Base-by-base conservation (phyloP, 2,329 filamentous ascomycete genomes). In the Colletotrichum gloeosporioides region DNA sequence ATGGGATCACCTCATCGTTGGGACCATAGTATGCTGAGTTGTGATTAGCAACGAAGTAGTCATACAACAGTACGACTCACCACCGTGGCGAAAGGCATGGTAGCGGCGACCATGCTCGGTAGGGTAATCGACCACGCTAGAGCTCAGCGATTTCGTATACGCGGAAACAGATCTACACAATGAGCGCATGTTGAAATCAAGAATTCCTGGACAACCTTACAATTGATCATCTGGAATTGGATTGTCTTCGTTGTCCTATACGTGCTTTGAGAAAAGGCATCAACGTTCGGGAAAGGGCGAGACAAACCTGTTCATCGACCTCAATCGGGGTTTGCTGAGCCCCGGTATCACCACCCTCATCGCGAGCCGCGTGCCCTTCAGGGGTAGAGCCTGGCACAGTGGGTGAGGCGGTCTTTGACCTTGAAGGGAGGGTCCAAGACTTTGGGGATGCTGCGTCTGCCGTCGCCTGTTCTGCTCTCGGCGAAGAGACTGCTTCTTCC, bases 1-100 rank as follows among this genome's bases (percentile, higher is more conserved):
- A 10, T 22, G 7, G 12, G 53, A 8, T 27, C 6, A 69, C 67
- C 49, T 86, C 83, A 34, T 86, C 85, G 29, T 86, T 86, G 10
- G 84, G 84, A 13, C 84, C 83, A n/a, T 78, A 81, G 68, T 85
- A 78, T 7, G 31, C 66, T 69, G 12, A 4, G 2, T 64, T 84
- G 77, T 1, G 13, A 6, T 69, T 29, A 49, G 13, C 12, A 39
- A 39, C 5, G 4, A 13, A 34, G 10, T 29, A 29, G 6, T 29
- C 27, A 29, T 29, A 29, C 27, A 29, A 4, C 5, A 29, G 27
- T 29, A 5, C 4, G 25, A 9, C 22, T 53, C 65, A 57, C 27
- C 57, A 27, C 9, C 15, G 7, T 63, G 55, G 9, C 69, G 67
- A 29, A 71, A 78, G 4, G 62, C 63, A 22, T 78, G 77, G n/a